A percentile compares a stretch with the other conserved stretches of the same genome.
Evolutionary conservation across 2,329 filamentous ascomycete genomes (phyloP).

Genomic region (Aspergillus uvarum): DNA sequence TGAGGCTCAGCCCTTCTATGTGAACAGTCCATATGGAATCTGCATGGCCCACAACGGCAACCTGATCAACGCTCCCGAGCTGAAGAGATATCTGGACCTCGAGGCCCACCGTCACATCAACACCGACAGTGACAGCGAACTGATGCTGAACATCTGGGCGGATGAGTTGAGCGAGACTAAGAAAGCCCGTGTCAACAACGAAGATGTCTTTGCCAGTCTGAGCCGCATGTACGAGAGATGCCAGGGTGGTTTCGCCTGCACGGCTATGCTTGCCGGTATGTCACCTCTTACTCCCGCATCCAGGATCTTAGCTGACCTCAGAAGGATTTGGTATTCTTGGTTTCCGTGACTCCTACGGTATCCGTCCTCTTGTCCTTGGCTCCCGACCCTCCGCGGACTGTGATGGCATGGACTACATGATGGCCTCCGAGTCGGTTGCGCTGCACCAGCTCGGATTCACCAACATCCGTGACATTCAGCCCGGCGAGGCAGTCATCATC

Average conservation of each 20-base stretch:
- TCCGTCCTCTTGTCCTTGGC: conserved; percentile 78
- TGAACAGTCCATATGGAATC: conserved; percentile 82
- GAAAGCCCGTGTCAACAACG: conserved; percentile 75
- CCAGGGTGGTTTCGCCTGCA: conserved; percentile 75
- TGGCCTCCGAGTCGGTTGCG: conserved; percentile 86
- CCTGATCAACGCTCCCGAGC: conserved; percentile 72
- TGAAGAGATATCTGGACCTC: conserved; percentile 70
- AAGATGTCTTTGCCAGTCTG: conserved; percentile 73
- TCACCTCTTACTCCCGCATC: not conserved
- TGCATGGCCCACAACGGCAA: conserved; percentile 85
- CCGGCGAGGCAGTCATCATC: conserved; percentile 83
- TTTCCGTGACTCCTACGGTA: conserved; percentile 77
- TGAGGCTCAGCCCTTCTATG: conserved; percentile 90
- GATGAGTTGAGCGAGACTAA: conserved; percentile 76
- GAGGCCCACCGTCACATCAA: conserved; percentile 85
- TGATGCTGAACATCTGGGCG: conserved; percentile 87
- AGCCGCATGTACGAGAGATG: conserved; percentile 71
- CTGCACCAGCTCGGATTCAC: conserved; percentile 77
- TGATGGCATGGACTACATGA: conserved; percentile 76
- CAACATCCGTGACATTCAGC: conserved; percentile 73
- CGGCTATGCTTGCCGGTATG: conserved; percentile 72
- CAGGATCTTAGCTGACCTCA: conserved; percentile 19
- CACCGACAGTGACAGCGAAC: conserved; percentile 82
- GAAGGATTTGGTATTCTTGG: conserved; percentile 73
- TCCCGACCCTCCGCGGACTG: conserved; percentile 67